Base-by-base conservation (phyloP, 257 asterid species). In the Penstemon davidsonii region DNA sequence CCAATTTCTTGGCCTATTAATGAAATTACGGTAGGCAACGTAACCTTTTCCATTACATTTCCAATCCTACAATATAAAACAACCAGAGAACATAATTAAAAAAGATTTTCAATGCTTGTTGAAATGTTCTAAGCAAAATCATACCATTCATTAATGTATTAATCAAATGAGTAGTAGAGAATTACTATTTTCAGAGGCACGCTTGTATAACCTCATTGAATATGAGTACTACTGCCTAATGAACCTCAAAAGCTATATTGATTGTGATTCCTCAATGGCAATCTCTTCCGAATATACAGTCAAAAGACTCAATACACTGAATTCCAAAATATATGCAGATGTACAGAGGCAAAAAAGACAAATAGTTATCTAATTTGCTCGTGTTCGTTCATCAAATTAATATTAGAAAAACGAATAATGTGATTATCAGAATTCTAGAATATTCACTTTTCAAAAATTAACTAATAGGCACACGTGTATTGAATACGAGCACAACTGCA, bases 11-110 rank as follows among this genome's bases (percentile, higher is more conserved):
- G 96, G 91, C 78, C 96, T 89, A 68, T 65, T 91, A 51, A 94
- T 87, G 83, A 71, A 94, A 82, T 86, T 91, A 51, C 96, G 96
- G 75, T 71, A 94, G 69, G 97, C 86, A 52, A 83, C 94, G 19
- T 94, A 94, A 59, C 97, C 95, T 82, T 85, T 94, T 75, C 96
- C 97, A 69, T 88, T 88, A 75, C 91, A 84, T 81, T 88, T 84
- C 99, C 99, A 94, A 67, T 81, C 95, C 99, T 93, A 75, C 79
- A 79, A 66, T 60, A 76, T 33, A 59, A n/a, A 49, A 49, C 37
- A 81, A 61, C 51, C 62, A 40, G 62, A 25, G 45, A 55, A 60
- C 43, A 51, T 71, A 62, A 78, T 76, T 67, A 79, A 66, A 50
- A 39, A 60, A 37, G 50, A 45, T 25, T 25, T 25, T 25, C 33